A percentile compares a stretch with the other conserved stretches of the same genome.
phyloP scores from a whole-genome alignment of 2,329 filamentous ascomycete genomes.

The Ascochyta pisi region DNA sequence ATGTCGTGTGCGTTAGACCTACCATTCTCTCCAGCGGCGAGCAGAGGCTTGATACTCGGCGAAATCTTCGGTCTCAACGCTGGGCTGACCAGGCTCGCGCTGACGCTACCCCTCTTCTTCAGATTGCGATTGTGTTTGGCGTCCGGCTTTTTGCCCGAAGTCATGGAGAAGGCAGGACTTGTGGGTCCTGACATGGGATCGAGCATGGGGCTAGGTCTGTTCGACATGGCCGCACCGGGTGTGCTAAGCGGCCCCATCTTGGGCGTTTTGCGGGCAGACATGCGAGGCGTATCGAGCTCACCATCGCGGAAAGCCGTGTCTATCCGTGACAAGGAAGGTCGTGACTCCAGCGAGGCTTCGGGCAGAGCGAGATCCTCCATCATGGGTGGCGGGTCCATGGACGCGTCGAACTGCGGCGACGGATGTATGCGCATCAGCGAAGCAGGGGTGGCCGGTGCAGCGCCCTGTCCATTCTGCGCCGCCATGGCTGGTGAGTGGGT shows the following conservation, averaged over 20 bases:
- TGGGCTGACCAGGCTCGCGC: conserved; percentile 75
- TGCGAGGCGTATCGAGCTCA: conserved; percentile 62
- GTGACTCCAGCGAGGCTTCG: conserved; percentile 63
- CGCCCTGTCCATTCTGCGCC: conserved; percentile 50
- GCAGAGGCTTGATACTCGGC: conserved; percentile 88
- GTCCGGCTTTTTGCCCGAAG: conserved; percentile 39
- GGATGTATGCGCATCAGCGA: conserved; percentile 74
- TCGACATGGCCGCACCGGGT: conserved; percentile 42
- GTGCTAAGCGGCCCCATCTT: conserved; percentile 66
- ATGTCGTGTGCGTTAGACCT: conserved; percentile 38
- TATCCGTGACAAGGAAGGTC: conserved; percentile 57
- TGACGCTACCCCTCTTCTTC: conserved; percentile 64
- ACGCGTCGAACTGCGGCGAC: conserved; percentile 41
- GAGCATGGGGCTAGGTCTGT: conserved; percentile 59
- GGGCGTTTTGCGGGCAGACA: conserved; percentile 72
- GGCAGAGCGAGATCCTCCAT: conserved; percentile 74
- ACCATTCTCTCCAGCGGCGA: conserved; percentile 69
- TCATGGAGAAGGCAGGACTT: conserved; percentile 42
- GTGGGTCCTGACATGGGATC: conserved; percentile 61
- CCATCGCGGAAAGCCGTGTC: conserved; percentile 59
- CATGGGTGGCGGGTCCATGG: conserved; percentile 35
- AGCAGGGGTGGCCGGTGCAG: conserved; percentile 73
- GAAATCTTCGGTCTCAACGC: conserved; percentile 89
- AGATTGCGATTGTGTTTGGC: conserved; percentile 36
- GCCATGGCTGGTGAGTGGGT: conserved; percentile 72